Conservation (phyloP, 441 rosid genomes). For the Pelargonium australe region DNA sequence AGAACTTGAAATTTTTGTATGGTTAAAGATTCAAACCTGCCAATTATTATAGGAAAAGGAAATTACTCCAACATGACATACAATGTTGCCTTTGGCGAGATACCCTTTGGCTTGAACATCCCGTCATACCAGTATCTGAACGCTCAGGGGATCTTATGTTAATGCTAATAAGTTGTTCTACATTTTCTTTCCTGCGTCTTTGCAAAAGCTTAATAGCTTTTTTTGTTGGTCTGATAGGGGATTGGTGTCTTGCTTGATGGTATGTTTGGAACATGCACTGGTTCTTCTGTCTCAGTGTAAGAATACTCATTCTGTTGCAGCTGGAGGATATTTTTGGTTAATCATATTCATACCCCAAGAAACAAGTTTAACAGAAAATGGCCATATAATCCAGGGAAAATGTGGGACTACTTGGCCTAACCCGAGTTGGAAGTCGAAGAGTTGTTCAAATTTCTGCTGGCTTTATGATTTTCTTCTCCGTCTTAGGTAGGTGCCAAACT, state of each 20-base stretch:
- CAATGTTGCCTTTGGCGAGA: too few relatives aligned
- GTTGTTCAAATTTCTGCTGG: conserved; percentile 70
- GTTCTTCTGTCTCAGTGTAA: conserved; percentile 73
- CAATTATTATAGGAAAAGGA: too few relatives aligned
- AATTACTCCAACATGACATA: too few relatives aligned
- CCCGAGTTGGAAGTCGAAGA: conserved; percentile 58
- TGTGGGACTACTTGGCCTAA: conserved; percentile 61
- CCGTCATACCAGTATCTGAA: too few relatives aligned
- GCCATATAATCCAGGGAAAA: conserved; percentile 46
- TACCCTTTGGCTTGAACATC: too few relatives aligned
- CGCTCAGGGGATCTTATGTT: background rate
- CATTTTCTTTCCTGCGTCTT: background rate
- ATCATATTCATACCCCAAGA: background rate
- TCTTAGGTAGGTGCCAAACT: conserved; percentile 29
- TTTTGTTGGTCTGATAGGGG: conserved; percentile 39
- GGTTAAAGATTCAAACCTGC: too few relatives aligned
- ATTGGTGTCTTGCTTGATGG: conserved; percentile 70
- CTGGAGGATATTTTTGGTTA: background rate
- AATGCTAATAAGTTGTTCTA: background rate
- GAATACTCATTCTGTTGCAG: conserved; percentile 9
- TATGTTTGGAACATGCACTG: conserved; percentile 63
- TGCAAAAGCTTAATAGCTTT: background rate
- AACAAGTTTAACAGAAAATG: conserved; percentile 12
- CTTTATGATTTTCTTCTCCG: conserved; percentile 71
- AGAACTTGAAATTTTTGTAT: too few relatives aligned